A percentile compares a stretch with the other conserved stretches of the same genome.
These are phyloP conservation scores for Tylopilus intermedius DNA, from an alignment of 768 basidiomycete genomes.

Conservation along the genomic window DNA sequence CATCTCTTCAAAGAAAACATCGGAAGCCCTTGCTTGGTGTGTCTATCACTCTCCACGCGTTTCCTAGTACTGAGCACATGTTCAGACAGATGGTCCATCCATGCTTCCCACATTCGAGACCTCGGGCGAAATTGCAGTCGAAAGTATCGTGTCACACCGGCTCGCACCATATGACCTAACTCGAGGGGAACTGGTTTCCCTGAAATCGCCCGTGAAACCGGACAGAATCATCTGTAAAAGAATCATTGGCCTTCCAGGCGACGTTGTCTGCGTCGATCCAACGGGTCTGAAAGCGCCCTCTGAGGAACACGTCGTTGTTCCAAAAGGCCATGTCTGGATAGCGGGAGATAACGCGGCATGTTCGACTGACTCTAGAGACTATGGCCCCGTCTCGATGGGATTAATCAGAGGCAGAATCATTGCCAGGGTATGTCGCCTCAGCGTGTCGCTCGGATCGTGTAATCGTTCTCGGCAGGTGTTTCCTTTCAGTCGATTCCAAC, in stretches of 20 bases:
- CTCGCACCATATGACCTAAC: slow-evolving; percentile 46
- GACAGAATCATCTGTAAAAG: slow-evolving; percentile 77
- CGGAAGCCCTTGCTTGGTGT: slow-evolving; percentile 50
- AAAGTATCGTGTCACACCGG: slow-evolving; percentile 53
- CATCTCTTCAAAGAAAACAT: slow-evolving; percentile 65
- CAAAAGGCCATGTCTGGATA: slow-evolving; percentile 86
- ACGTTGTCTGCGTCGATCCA: slow-evolving; percentile 85
- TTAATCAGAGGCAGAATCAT: slow-evolving; percentile 65
- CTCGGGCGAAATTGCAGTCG: slow-evolving; percentile 57
- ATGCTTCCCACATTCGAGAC: slow-evolving; percentile 74
- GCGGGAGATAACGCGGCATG: slow-evolving; percentile 80
- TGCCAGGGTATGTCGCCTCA: slow-evolving; percentile 48
- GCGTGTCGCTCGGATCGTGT: not conserved
- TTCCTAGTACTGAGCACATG: not conserved
- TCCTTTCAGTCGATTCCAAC: slow-evolving; percentile 26
- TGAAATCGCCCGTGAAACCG: slow-evolving; percentile 67
- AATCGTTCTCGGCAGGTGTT: slow-evolving; percentile 23
- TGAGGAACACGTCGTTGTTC: slow-evolving; percentile 70
- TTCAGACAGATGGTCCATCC: slow-evolving; percentile 66
- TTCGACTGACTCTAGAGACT: slow-evolving; percentile 86
- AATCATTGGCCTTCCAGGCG: slow-evolving; percentile 85
- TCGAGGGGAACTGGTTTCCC: slow-evolving; percentile 75
- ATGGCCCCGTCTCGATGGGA: slow-evolving; percentile 86
- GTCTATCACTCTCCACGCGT: slow-evolving; percentile 12
- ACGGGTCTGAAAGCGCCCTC: slow-evolving; percentile 59